These are phyloP conservation scores for Eucalyptus sp. DNA, from an alignment of 345 rosid genomes.

Conservation along the genomic window DNA sequence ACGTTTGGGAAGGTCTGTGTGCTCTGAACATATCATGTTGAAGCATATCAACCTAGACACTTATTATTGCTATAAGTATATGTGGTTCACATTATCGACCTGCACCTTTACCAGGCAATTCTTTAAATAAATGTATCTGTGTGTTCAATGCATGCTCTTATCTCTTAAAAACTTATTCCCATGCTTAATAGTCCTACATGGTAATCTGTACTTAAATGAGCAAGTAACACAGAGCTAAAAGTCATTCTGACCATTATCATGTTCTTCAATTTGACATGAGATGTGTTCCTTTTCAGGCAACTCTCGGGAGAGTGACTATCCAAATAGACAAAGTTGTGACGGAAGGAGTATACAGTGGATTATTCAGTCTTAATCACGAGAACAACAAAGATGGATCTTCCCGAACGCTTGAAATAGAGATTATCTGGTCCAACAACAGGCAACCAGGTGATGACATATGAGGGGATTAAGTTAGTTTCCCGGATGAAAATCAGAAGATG, in stretches of 20 bases:
- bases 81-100: neutral
- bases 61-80: neutral
- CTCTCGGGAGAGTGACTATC: conserved; percentile 74
- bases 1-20: conserved; percentile 70
- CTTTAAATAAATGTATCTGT: neutral
- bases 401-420: conserved; percentile 69
- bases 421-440: conserved; percentile 52
- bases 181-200: neutral
- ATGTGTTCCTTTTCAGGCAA: conserved; percentile 35
- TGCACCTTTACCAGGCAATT: neutral
- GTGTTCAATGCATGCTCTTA: neutral
- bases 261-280: neutral
- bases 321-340: conserved; percentile 85
- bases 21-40: neutral
- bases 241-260: neutral
- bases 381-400: conserved; percentile 53
- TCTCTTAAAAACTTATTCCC: neutral
- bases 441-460: conserved; percentile 5
- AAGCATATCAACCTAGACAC: neutral
- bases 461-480: neutral
- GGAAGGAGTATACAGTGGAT: conserved; percentile 67
- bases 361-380: conserved; percentile 55
- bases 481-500: neutral
- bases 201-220: neutral
- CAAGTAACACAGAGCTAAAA: neutral